phyloP scores from a whole-genome alignment of 1,139 yeast genomes.

The Diutina sp. region DNA sequence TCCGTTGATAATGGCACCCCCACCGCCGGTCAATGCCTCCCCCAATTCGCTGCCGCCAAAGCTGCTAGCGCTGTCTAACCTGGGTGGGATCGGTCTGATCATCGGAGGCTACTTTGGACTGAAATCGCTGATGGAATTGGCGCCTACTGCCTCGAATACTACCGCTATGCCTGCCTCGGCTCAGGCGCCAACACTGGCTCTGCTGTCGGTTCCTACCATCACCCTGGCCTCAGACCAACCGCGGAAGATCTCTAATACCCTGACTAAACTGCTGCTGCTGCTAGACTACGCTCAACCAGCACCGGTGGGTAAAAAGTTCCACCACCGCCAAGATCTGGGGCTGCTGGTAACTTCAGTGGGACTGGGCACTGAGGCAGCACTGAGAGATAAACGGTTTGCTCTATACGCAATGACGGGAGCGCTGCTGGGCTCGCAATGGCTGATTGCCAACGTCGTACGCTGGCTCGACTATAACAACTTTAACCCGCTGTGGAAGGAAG shows the following conservation, averaged over 20 bases:
- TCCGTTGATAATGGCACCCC: background rate
- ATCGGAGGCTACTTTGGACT: slow-evolving; percentile 18
- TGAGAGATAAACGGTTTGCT: slow-evolving; percentile 26
- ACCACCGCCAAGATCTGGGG: slow-evolving; percentile 25
- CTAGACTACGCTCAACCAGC: background rate
- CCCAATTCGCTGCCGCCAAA: background rate
- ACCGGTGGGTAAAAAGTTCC: slow-evolving; percentile 7
- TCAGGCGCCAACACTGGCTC: background rate
- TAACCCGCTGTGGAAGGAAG: slow-evolving; percentile 58
- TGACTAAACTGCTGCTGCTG: background rate
- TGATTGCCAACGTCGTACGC: slow-evolving; percentile 43
- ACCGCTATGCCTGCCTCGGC: background rate
- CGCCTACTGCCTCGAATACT: background rate
- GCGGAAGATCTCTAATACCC: background rate
- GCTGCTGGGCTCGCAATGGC: slow-evolving; percentile 35
- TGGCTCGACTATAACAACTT: slow-evolving; percentile 65
- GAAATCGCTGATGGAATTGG: slow-evolving; percentile 12
- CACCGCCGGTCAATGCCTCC: background rate
- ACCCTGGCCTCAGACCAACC: background rate
- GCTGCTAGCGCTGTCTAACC: background rate
- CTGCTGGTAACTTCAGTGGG: slow-evolving; percentile 15
- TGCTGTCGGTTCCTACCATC: background rate
- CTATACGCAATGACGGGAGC: slow-evolving; percentile 28
- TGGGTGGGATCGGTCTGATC: slow-evolving; percentile 14
- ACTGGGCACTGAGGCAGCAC: slow-evolving; percentile 19